Evolutionary conservation across 2,329 filamentous ascomycete genomes (phyloP), one percentile per base, ranked within the genome.

Genomic region (Pseudogymnoascus verrucosus): DNA sequence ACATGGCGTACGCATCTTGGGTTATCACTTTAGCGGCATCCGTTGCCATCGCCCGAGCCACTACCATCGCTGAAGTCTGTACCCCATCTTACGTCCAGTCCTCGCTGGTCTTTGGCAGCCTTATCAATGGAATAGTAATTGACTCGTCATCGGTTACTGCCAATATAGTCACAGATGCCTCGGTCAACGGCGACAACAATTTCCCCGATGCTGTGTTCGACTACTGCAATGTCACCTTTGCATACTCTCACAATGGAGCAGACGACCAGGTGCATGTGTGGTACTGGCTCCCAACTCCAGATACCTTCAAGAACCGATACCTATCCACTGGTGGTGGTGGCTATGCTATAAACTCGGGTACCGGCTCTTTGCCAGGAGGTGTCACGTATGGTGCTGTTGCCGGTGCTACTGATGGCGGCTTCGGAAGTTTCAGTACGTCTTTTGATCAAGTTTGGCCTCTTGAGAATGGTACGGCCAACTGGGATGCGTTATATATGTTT

Each of bases 381-480:
- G 71, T 81, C 42, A 69, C 72, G 5, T 78, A 79, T 60, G 80
- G 80, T n/a, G 79, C 78, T 42, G 79, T 77, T 1, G 74, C 77
- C 5, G 80, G 80, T 26, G 70, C 75, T 26, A 83, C 81, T 0
- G 78, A 82, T 64, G 80, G 78, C 12, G 80, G 81, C 1, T 83
- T 82, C 66, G 80, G 79, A 28, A 72, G 73, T 23, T 82, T 82
- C 68, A 68, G 73, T 54, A 77, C 71, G 21, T 70, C 75, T 26
- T 76, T 72, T 31, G 75, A 78, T 63, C 68, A 64, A 2, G 75
- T 70, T 2, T 73, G 76, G 64, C 71, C 78, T 1, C 64, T 75
- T 8, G 74, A 73, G 10, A 76, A 78, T 60, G 76, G 76, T 4
- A 77, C 76, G 3, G 65, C 75, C 47, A 74, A 77, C 66, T 75